Evolutionary conservation across 345 rosid genomes (phyloP), one percentile per base, ranked within the genome.

Genomic region (Viola odorata): DNA sequence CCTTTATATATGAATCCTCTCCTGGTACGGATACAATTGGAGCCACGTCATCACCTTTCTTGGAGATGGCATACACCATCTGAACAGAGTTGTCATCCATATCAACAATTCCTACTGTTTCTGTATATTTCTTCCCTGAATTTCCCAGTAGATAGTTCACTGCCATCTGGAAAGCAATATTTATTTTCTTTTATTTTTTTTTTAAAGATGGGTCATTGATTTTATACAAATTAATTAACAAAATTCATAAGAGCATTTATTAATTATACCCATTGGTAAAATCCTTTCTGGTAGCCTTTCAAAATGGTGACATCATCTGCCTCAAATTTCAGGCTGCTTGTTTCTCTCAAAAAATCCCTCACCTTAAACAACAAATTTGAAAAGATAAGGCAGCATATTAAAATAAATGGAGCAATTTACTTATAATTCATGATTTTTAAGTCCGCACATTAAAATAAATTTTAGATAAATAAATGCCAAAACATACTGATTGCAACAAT

Each of bases 61-160:
- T 80, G 0, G 97, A 84, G 66, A 90, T 85, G 68, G 97, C 95
- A n/a, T n/a, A n/a, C n/a, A n/a, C n/a, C n/a, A n/a, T n/a, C n/a
- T n/a, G n/a, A n/a, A n/a, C n/a, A n/a, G 97, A 90, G 40, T 95
- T 95, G 55, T 95, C 97, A 61, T 91, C 97, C 72, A 87, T 95
- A 80, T 90, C 95, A 75, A 87, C 88, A 62, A 90, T 88, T 73
- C 95, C 97, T 61, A 85, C 95, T 5, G 91, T 84, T 15, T 84
- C 63, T 45, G 82, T 59, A 72, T 82, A 90, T 42, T 77, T 69
- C 74, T 76, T 82, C 67, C 97, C 95, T 67, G 87, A 60, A 53
- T 84, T 82, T 68, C 95, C 86, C 57, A 84, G 56, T 58, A 90
- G 80, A 69, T 85, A 90, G 74, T 90, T 90, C 41, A 90, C 84